Conservation (phyloP, 345 rosid species). For the Crucihimalaya himalaica region DNA sequence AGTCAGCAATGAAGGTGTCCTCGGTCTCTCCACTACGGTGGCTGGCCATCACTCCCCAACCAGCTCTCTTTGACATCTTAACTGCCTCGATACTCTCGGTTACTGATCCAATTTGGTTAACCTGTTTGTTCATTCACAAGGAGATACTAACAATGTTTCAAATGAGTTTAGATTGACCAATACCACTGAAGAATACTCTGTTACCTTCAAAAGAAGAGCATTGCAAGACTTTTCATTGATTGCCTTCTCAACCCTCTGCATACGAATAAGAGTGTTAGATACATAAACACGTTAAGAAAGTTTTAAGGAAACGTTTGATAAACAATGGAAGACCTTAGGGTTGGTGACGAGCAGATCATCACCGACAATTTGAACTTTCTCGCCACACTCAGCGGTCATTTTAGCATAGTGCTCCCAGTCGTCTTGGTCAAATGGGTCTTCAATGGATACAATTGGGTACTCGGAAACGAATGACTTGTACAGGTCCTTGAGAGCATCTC, state of each 20-base stretch:
- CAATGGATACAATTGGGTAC: slow-evolving; percentile 93
- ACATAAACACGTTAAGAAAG: not conserved
- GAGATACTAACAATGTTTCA: not conserved
- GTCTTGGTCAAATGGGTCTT: slow-evolving; percentile 98
- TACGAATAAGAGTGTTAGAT: not conserved
- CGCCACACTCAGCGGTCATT: slow-evolving; percentile 77
- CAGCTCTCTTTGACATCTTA: slow-evolving; percentile 91
- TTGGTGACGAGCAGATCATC: slow-evolving; percentile 96
- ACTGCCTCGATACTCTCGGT: slow-evolving; percentile 99
- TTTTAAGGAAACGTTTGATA: not conserved
- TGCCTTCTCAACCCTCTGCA: slow-evolving; percentile 88
- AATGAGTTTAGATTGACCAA: not conserved
- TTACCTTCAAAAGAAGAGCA: slow-evolving; percentile 93
- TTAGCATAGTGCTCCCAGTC: slow-evolving; percentile 90
- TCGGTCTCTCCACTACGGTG: slow-evolving; percentile 98
- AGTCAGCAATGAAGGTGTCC: slow-evolving; percentile 95
- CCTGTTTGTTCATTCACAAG: slow-evolving; percentile 46
- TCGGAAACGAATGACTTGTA: slow-evolving; percentile 85
- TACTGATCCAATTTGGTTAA: slow-evolving; percentile 94
- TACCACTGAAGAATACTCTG: not conserved
- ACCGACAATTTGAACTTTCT: slow-evolving; percentile 82
- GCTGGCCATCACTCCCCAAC: slow-evolving; percentile 99
- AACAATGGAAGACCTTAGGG: slow-evolving; percentile 60
- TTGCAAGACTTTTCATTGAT: slow-evolving; percentile 84
- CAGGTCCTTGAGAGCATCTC: slow-evolving; percentile 77